Percentiles rank a stretch among this genome's conserved stretches.
These are phyloP conservation scores for Cladophialophora chaetospira DNA, from an alignment of 2,329 filamentous ascomycete genomes.

Conservation along the genomic window DNA sequence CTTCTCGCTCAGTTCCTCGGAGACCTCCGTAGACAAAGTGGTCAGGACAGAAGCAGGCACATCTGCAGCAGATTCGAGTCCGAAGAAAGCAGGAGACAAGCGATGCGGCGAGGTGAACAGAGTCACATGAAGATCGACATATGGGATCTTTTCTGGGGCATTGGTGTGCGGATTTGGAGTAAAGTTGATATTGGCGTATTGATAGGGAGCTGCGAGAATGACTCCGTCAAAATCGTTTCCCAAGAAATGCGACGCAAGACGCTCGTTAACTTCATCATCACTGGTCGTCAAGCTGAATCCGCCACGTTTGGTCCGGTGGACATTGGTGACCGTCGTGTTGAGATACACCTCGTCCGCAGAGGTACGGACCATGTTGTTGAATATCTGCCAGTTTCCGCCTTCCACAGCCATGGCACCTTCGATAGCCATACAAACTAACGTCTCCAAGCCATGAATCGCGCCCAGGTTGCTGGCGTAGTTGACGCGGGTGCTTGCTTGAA, in stretches of 20 bases:
- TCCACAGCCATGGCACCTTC: conserved; percentile 76
- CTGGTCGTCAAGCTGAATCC: conserved; percentile 39
- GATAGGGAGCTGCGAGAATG: conserved; percentile 79
- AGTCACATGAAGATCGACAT: conserved; percentile 84
- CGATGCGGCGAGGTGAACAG: conserved; percentile 76
- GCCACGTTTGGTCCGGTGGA: conserved; percentile 51
- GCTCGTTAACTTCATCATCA: conserved; percentile 34
- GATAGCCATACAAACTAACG: conserved; percentile 89
- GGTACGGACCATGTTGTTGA: conserved; percentile 72
- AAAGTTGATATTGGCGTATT: conserved; percentile 71
- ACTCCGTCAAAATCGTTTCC: conserved; percentile 68
- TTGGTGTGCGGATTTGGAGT: conserved; percentile 45
- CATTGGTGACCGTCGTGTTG: conserved; percentile 67
- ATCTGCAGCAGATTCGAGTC: conserved; percentile 54
- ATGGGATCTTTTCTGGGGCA: conserved; percentile 76
- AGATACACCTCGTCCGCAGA: conserved; percentile 64
- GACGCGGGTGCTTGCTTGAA: conserved; percentile 87
- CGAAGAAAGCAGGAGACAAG: conserved; percentile 75
- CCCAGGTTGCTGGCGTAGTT: conserved; percentile 91
- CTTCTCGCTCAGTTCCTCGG: conserved; percentile 36
- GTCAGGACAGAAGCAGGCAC: conserved; percentile 80
- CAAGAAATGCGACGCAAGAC: conserved; percentile 1
- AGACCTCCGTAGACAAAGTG: conserved; percentile 67
- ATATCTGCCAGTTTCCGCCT: conserved; percentile 94
- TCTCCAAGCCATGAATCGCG: conserved; percentile 84